Percentiles rank a stretch among this genome's conserved stretches.
These are phyloP conservation scores for Phyllosticta citriasiana DNA, from an alignment of 2,329 filamentous ascomycete species.

Conservation along the genomic window DNA sequence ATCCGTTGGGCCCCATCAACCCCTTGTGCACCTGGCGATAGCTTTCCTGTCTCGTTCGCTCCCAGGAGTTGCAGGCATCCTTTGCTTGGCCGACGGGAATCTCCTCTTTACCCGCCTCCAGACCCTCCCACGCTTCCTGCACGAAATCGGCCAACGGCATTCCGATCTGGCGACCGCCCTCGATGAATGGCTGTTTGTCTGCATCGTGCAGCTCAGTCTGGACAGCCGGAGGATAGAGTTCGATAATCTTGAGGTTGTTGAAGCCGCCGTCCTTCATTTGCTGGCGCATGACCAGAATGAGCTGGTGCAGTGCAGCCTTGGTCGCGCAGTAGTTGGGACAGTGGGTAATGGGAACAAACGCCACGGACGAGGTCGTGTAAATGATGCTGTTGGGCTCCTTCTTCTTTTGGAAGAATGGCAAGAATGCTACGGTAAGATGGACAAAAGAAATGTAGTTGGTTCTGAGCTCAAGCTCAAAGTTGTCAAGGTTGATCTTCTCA, in stretches of 20 bases:
- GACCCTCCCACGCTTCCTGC: slow-evolving; percentile 37
- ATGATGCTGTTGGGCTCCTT: slow-evolving; percentile 33
- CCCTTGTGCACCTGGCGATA: slow-evolving; percentile 2
- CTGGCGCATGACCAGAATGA: slow-evolving; percentile 41
- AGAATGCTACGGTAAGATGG: slow-evolving; percentile 40
- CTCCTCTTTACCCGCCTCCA: slow-evolving; percentile 41
- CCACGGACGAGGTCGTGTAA: slow-evolving; percentile 42
- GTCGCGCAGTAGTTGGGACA: slow-evolving; percentile 45
- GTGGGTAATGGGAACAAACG: slow-evolving; percentile 38
- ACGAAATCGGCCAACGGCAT: slow-evolving; percentile 46
- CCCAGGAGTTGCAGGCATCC: slow-evolving; percentile 35
- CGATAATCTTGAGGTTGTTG: slow-evolving; percentile 44
- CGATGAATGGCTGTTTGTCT: slow-evolving; percentile 45
- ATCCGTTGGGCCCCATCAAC: neutral
- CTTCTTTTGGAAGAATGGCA: slow-evolving; percentile 40
- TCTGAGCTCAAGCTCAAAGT: slow-evolving; percentile 36
- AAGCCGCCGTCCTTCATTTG: slow-evolving; percentile 35
- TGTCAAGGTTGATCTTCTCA: slow-evolving; percentile 34
- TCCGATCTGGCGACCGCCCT: slow-evolving; percentile 39
- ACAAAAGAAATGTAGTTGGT: slow-evolving; percentile 43
- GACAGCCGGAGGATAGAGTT: slow-evolving; percentile 46
- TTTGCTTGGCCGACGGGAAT: slow-evolving; percentile 39
- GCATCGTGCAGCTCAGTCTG: slow-evolving; percentile 48
- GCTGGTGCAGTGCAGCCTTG: slow-evolving; percentile 47
- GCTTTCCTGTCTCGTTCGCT: slow-evolving; percentile 36